These are phyloP conservation scores for Termitomyces sp. DNA, from an alignment of 768 basidiomycete genomes.

Conservation along the genomic window DNA sequence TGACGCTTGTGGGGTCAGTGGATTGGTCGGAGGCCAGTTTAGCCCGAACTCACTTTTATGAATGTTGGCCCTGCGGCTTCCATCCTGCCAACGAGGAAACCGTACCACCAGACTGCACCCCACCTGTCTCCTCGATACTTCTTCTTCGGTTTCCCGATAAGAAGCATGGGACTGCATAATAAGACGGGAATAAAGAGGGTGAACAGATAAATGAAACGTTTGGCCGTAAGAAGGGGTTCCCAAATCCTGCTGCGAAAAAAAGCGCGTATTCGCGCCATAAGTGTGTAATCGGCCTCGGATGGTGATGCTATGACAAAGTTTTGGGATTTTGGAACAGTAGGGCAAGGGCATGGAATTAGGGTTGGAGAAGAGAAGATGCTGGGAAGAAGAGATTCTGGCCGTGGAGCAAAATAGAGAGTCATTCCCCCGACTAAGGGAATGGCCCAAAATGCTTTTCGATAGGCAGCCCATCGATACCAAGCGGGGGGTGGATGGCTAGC, in stretches of 20 bases:
- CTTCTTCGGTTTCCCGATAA: constrained; percentile 57
- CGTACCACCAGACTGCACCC: constrained; percentile 98
- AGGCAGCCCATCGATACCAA: constrained; percentile 22
- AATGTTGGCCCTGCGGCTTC: constrained; percentile 95
- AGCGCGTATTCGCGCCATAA: constrained; percentile 39
- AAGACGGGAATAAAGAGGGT: constrained; percentile 87
- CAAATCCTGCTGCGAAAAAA: constrained; percentile 60
- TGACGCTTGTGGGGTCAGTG: constrained; percentile 15
- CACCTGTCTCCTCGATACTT: constrained; percentile 72
- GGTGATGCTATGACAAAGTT: constrained; percentile 59
- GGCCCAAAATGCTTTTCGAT: constrained; percentile 45
- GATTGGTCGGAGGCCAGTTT: background rate
- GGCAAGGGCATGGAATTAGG: constrained; percentile 38
- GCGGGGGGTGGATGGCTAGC: constrained; percentile 25
- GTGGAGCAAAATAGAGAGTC: constrained; percentile 44
- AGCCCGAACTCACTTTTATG: constrained; percentile 70
- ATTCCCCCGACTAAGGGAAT: constrained; percentile 57
- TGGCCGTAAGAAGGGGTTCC: constrained; percentile 83
- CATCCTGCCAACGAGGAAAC: constrained; percentile 85
- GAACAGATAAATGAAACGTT: constrained; percentile 81
- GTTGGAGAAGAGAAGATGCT: constrained; percentile 48
- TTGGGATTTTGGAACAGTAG: constrained; percentile 12
- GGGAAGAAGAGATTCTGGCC: constrained; percentile 38
- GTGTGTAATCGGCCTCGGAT: constrained; percentile 52
- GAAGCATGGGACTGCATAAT: constrained; percentile 77